These are phyloP conservation scores for Scortechinia acanthostroma DNA, from an alignment of 2,329 filamentous ascomycete genomes.

Conservation along the genomic window DNA sequence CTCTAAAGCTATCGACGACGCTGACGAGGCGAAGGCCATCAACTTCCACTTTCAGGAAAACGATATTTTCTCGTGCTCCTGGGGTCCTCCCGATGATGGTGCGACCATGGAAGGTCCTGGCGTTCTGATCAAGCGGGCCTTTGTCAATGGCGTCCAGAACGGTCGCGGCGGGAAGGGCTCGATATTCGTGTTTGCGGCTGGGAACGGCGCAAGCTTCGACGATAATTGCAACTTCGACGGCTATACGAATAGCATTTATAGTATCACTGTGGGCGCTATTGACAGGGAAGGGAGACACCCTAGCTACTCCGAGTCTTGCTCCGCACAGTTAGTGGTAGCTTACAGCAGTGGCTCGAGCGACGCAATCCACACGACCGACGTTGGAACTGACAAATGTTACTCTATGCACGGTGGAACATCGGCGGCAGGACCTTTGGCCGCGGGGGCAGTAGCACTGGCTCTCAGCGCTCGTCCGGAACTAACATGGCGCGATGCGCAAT, in stretches of 20 bases:
- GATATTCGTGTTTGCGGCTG: constrained; percentile 93
- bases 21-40: constrained; percentile 84
- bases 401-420: constrained; percentile 86
- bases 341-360: constrained; percentile 88
- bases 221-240: constrained; percentile 99
- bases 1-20: constrained; percentile 81
- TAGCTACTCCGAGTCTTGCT: constrained; percentile 94
- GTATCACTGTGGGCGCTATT: constrained; percentile 89
- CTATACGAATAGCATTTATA: constrained; percentile 99
- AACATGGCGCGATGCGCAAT: constrained; percentile 90
- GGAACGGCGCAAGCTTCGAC: constrained; percentile 78
- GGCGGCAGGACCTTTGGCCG: constrained; percentile 84
- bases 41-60: constrained; percentile 89
- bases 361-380: constrained; percentile 92
- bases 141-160: constrained; percentile 85
- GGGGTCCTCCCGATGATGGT: constrained; percentile 93
- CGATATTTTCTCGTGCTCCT: constrained; percentile 96
- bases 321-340: constrained; percentile 87
- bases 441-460: constrained; percentile 84
- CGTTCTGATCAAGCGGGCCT: constrained; percentile 78
- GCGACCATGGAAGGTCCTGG: constrained; percentile 88
- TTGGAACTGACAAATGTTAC: constrained; percentile 76
- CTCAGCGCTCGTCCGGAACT: constrained; percentile 79
- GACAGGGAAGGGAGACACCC: constrained; percentile 82
- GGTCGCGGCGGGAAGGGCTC: constrained; percentile 78